Base-by-base conservation (phyloP, 2,329 filamentous ascomycete genomes). In the Raffaelea deltoideospora region DNA sequence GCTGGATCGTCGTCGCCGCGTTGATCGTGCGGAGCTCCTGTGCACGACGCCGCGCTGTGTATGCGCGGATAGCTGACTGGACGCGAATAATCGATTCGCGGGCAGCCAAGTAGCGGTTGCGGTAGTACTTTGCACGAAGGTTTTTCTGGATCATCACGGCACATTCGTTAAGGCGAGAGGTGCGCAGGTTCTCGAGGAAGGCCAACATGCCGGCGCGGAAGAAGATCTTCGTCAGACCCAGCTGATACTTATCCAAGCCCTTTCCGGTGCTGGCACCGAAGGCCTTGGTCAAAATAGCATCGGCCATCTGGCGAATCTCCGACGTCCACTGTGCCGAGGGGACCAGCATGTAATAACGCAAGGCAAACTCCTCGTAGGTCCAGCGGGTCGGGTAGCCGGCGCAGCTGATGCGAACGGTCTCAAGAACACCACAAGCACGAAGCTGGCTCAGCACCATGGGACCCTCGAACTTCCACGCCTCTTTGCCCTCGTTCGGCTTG, bases 141-240 rank as follows among this genome's bases (percentile, higher is more conserved):
- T 98, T 98, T 76, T 98, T 98, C 60, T 98, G 90, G 39, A 98
- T 98, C 76, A 98, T 82, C 48, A 93, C 83, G 11, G 90, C 90
- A 47, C 87, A 93, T 47, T 86, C 82, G 54, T 93, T 96, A 53
- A 98, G 69, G 41, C 87, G 78, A 46, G 70, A 84, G 11, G 90
- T 95, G 41, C 90, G 77, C 45, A 95, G 68, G 47, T 95, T 95
- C 61, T 98, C 90, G 35, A 98, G 65, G 63, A 95, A 95, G 7
- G 90, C 90, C 49, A 98, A 77, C 90, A 98, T 98, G 58, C 90
- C 90, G 38, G 90, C 90, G 42, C 90, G 81, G 76, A 98, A 98
- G 65, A 98, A 98, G 54, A 98, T 95, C 65, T 98, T 98, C 36
- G 88, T 96, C 46, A 96, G 67, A 61, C 90, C 90, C 45, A 98